Conservation (phyloP, 1,284 basidiomycete genomes). For the Cryptococcus amylolentus region DNA sequence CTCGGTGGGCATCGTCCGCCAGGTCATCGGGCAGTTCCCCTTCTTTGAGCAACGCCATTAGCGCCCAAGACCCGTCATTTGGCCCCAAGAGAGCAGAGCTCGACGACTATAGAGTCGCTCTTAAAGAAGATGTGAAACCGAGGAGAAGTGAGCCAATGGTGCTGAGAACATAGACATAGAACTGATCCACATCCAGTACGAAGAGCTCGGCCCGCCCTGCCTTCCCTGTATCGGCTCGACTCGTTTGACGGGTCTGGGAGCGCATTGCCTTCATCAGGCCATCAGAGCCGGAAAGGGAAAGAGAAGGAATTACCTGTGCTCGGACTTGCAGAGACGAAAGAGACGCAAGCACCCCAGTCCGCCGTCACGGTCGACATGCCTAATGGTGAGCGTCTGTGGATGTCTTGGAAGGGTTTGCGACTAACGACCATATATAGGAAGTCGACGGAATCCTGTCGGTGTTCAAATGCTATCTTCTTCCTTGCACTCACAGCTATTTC, state of each 20-base stretch:
- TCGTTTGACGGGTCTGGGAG: background rate
- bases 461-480: constrained; percentile 83
- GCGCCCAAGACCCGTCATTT: background rate
- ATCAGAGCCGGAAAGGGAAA: constrained; percentile 23
- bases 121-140: background rate
- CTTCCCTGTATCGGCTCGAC: constrained; percentile 19
- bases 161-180: background rate
- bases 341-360: background rate
- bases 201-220: constrained; percentile 11
- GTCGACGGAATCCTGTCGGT: constrained; percentile 72
- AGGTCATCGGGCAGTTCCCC: too few species aligned
- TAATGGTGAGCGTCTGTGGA: background rate
- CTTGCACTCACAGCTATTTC: constrained; percentile 82
- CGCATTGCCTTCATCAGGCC: background rate
- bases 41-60: too few species aligned
- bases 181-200: background rate
- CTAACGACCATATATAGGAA: constrained; percentile 4
- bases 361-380: background rate
- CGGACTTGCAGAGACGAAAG: background rate
- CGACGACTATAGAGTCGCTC: constrained; percentile 15
- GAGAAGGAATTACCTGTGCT: constrained; percentile 17
- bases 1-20: too few species aligned
- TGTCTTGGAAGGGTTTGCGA: background rate
- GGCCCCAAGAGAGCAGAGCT: constrained; percentile 6
- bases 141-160: background rate